A percentile compares a stretch with the other conserved stretches of the same genome.
Conservation (phyloP, 1,284 basidiomycete genomes). For the Ganoderma multipileum region DNA sequence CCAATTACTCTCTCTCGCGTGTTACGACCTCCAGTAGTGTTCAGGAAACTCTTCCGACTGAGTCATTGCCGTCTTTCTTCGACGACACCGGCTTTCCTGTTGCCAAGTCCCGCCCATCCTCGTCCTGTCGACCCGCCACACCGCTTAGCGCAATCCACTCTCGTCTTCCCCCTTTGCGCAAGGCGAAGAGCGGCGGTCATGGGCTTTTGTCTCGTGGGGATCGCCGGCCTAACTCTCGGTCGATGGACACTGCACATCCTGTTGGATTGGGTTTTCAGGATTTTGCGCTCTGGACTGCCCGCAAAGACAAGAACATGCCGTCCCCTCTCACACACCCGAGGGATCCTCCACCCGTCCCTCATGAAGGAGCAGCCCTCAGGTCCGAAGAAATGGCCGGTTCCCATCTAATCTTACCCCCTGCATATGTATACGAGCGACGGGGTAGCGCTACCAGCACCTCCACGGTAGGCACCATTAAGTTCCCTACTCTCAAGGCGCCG, state of each 20-base stretch:
- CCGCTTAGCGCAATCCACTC: conserved; percentile 34
- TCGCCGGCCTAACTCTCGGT: conserved; percentile 11
- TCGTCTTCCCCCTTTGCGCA: conserved; percentile 37
- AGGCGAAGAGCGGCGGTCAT: conserved; percentile 33
- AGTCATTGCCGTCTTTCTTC: conserved; percentile 30
- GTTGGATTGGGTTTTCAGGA: conserved; percentile 13
- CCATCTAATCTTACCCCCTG: conserved; percentile 23
- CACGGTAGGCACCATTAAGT: conserved; percentile 27
- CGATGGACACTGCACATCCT: not conserved
- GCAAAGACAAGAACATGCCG: conserved; percentile 12
- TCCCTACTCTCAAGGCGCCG: conserved; percentile 3
- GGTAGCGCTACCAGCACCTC: conserved; percentile 38
- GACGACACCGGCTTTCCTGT: conserved; percentile 29
- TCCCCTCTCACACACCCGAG: conserved; percentile 31
- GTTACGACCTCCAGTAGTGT: conserved; percentile 18
- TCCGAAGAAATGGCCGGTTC: conserved; percentile 12
- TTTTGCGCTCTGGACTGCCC: conserved; percentile 13
- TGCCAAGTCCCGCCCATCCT: conserved; percentile 23
- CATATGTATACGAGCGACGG: conserved; percentile 37
- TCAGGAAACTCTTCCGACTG: conserved; percentile 10
- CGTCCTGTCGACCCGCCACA: conserved; percentile 32
- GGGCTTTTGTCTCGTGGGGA: conserved; percentile 25
- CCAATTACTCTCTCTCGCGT: conserved; percentile 19
- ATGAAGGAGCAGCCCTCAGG: not conserved
- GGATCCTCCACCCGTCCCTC: conserved; percentile 30